Base-by-base conservation (phyloP, 441 rosid species). In the Syzygium syzygioides region DNA sequence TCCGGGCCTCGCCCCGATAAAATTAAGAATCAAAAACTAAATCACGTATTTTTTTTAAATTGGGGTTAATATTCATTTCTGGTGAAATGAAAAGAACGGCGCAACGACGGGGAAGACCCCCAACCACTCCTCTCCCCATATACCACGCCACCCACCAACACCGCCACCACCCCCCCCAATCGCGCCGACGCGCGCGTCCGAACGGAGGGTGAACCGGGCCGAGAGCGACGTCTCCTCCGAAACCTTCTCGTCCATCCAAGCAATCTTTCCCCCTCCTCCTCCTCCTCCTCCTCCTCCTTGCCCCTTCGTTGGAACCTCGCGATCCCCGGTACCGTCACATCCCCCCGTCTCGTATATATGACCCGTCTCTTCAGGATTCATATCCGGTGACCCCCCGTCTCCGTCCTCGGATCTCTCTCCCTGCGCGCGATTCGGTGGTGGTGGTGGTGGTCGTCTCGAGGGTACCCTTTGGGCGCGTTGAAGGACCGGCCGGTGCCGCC, bases 161-260 rank as follows among this genome's bases (percentile, higher is more conserved):
- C 14, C 79, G 2, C 34, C 34, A 3, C 23, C 76, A 0, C 4
- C 76, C 0, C 30, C 55, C 18, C 71, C 76, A 3, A 11, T 10
- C 80, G 9, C 54, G 14, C 41, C 68, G 6, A 30, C 68, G 68
- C 50, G 3, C 83, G 7, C 80, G n/a, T 20, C 83, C 87, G 52
- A 28, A 59, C 55, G 45, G 89, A 48, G 56, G 56, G 86, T n/a
- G 89, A 88, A n/a, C 83, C 83, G 53, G 32, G 54, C 17, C 45
- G 95, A 96, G 89, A 95, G 90, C 83, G 98, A 97, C 98, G 88
- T 93, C 91, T 91, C 94, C 92, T 91, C 98, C 89, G 92, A 91
- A 85, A 37, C 87, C 92, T 93, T 93, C 93, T 94, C 92, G 85
- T 88, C 91, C 91, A 99, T 96, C 95, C 79, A 98, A 97, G 99